Evolutionary conservation across 140 eudicot genomes (phyloP), one percentile per base, ranked within the genome.

Genomic region (Bidens hawaiensis): DNA sequence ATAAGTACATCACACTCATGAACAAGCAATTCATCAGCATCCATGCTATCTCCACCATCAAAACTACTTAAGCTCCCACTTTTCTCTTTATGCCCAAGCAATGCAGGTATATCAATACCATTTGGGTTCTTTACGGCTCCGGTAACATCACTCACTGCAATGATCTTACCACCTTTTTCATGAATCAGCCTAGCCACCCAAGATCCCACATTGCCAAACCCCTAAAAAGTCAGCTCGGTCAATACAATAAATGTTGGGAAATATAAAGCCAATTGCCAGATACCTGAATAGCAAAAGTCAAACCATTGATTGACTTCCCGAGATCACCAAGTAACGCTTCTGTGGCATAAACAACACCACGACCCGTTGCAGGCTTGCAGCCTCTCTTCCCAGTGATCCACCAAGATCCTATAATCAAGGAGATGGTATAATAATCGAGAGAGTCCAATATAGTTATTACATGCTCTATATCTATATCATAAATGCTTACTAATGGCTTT

Each of bases 281-380:
- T 71, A 85, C 97, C 84, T 89, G 93, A 70, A 89, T 79, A 61
- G 69, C 89, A 77, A 83, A 89, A 3, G 85, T 85, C 41, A 79
- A 68, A 47, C 72, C 83, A 62, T 83, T 58, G 31, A 89, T 64
- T 5, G 81, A 66, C 64, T 81, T 83, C 3, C 97, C 97, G 70
- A 83, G 75, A 42, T 89, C 93, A 0, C 64, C 76, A 23, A 89
- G 91, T 53, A 86, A 76, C 8, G 94, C 94, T 70, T 83, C 86
- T 1, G 87, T 83, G 54, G 95, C 93, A 42, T 59, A 81, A 52
- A 86, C 87, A 51, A 79, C 93, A 9, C 95, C 95, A 48, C 82
- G 85, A 21, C 97, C 94, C 4, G 97, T n/a, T n/a, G n/a, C n/a
- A n/a, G n/a, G n/a, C n/a, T 89, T 41, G 97, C 94, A 16, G 95